Evolutionary conservation across 495 filamentous ascomycete species (phyloP).

Genomic region (Talaromyces stipitatus): DNA sequence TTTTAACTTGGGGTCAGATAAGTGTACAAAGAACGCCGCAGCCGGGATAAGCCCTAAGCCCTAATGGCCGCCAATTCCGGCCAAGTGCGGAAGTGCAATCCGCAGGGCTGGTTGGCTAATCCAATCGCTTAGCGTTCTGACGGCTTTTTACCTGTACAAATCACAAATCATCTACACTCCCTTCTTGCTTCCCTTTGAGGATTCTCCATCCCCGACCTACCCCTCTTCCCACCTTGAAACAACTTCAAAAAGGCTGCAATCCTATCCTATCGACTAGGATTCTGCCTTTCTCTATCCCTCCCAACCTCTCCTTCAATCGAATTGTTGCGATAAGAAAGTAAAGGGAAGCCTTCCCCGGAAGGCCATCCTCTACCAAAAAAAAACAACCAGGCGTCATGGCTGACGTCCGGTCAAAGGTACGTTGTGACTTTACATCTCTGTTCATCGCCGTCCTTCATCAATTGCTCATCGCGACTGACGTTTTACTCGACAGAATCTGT

Average conservation of each 20-base stretch:
- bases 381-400: constrained; percentile 40
- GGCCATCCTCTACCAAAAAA: constrained; percentile 29
- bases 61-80: constrained; percentile 2
- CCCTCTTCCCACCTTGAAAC: neutral
- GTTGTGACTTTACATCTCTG: constrained; percentile 10
- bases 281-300: constrained; percentile 29
- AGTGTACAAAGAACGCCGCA: neutral
- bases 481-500: constrained; percentile 57
- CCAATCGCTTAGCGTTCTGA: constrained; percentile 7
- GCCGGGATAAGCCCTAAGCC: constrained; percentile 3
- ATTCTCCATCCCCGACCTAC: constrained; percentile 4
- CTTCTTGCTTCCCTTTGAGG: constrained; percentile 7
- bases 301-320: constrained; percentile 22
- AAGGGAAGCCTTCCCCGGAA: constrained; percentile 41
- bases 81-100: constrained; percentile 4
- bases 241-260: constrained; percentile 5
- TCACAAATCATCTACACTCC: neutral
- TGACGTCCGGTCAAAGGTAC: constrained; percentile 47
- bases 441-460: neutral
- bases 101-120: constrained; percentile 5
- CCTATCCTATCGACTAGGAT: constrained; percentile 18
- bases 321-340: constrained; percentile 29
- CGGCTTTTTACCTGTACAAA: neutral
- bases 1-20: neutral
- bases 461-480: neutral